These are phyloP conservation scores for Cladosporium sp. DNA, from an alignment of 2,329 filamentous ascomycete species.

Conservation along the genomic window DNA sequence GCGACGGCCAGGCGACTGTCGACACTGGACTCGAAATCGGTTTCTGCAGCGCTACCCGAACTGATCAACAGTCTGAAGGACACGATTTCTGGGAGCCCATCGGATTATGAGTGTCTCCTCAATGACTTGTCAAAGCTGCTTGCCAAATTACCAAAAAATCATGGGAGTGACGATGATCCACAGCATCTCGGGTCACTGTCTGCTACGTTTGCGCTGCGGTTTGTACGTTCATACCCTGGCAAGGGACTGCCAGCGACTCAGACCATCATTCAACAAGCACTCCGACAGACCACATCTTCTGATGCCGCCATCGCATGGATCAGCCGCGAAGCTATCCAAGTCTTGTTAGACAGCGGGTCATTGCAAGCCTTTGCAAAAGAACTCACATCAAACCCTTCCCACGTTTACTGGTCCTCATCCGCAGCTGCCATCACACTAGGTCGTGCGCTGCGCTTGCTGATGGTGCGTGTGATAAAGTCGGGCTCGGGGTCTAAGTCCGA, in stretches of 20 bases:
- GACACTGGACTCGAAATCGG: not conserved
- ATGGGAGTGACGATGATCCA: not conserved
- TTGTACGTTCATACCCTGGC: constrained; percentile 27
- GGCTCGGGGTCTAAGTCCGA: constrained; percentile 22
- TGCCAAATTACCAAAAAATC: not conserved
- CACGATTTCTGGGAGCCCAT: constrained; percentile 24
- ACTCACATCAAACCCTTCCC: constrained; percentile 50
- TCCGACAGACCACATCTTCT: constrained; percentile 22
- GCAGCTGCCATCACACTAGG: constrained; percentile 23
- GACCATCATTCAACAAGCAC: constrained; percentile 26
- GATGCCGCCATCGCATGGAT: constrained; percentile 31
- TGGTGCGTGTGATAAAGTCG: constrained; percentile 21
- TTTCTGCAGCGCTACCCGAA: not conserved
- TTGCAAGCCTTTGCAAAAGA: constrained; percentile 55
- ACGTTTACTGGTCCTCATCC: constrained; percentile 27
- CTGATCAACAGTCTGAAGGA: constrained; percentile 16
- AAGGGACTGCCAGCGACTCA: constrained; percentile 20
- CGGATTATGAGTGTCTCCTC: constrained; percentile 32
- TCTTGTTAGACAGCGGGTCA: constrained; percentile 60
- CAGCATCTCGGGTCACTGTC: not conserved
- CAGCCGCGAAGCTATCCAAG: constrained; percentile 61
- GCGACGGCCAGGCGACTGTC: constrained; percentile 15
- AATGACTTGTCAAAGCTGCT: constrained; percentile 21
- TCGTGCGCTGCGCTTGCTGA: constrained; percentile 26
- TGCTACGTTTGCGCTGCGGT: constrained; percentile 33